Base-by-base conservation (phyloP, 345 rosid genomes). In the Eucalyptus sp. region DNA sequence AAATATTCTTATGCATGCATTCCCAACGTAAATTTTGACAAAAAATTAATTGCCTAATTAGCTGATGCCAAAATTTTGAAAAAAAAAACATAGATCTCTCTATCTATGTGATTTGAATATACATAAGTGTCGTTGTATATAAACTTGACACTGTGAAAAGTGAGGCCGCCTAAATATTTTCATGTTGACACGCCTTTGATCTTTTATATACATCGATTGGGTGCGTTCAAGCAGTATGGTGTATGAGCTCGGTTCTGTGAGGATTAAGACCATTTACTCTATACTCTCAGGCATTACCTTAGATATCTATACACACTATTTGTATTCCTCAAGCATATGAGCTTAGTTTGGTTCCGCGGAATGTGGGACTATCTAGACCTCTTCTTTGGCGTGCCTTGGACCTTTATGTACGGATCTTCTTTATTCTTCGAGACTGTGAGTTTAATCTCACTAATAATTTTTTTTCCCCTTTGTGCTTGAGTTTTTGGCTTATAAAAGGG, bases 271-370 rank as follows among this genome's bases (percentile, higher is more conserved):
- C 6, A 3, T 14, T 66, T 31, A 31, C 2, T 7, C 6, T 66
- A 4, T 0, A 17, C 11, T 66, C 4, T 16, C 22, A 1, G 2
- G 3, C 12, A 31, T 64, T 31, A 31, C 22, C 41, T 1, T 7
- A 31, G 20, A 9, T 0, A 11, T 31, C 79, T 14, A 31, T 16
- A 66, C 11, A 4, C 16, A 6, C 3, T 16, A 60, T 60, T 0
- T 27, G 16, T 60, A 60, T 60, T 27, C 16, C 10, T 29, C 2
- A 1, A 1, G 41, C 79, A 66, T 1, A 66, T 1, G 79, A 66
- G 12, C 8, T 68, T 33, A 4, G 24, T 68, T 16, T 3, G 80
- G 6, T 68, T 31, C 11, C 2, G 7, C 2, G 1, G 41, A 68
- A 68, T 17, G 13, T 31, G 41, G 31, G 43, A 68, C 24, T 18